phyloP scores from a whole-genome alignment of 2,329 filamentous ascomycete genomes.

The Ilyonectria sp. region DNA sequence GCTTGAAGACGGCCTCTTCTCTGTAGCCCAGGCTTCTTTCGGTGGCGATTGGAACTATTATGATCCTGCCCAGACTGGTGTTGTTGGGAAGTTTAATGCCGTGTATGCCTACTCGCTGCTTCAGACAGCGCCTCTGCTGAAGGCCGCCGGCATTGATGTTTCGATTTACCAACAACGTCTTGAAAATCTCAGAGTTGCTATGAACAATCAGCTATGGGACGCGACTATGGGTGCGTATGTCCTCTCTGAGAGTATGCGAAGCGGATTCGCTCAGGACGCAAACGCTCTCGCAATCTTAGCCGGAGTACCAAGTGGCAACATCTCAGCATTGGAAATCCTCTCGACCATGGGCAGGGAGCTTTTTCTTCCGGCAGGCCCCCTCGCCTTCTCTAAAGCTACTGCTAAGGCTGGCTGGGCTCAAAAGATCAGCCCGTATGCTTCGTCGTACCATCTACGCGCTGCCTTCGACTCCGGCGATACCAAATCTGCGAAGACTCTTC shows the following conservation, averaged over 20 bases:
- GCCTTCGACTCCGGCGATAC: constrained; percentile 39
- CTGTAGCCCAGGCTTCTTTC: constrained; percentile 46
- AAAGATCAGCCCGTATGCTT: constrained; percentile 49
- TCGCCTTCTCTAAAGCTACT: constrained; percentile 14
- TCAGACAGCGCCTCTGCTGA: constrained; percentile 41
- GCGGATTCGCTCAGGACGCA: constrained; percentile 49
- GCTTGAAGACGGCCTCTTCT: constrained; percentile 44
- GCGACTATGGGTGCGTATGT: constrained; percentile 14
- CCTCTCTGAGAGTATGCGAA: constrained; percentile 39
- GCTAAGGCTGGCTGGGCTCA: constrained; percentile 33
- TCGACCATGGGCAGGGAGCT: constrained; percentile 10
- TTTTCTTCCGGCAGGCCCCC: constrained; percentile 1
- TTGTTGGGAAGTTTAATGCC: constrained; percentile 52
- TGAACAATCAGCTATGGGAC: constrained; percentile 46
- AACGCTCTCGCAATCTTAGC: constrained; percentile 53
- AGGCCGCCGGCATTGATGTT: constrained; percentile 36
- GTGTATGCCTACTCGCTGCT: constrained; percentile 52
- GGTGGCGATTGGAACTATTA: constrained; percentile 56
- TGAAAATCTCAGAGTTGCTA: constrained; percentile 42
- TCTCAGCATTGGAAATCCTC: constrained; percentile 1
- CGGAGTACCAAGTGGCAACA: constrained; percentile 33
- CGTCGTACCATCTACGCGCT: constrained; percentile 51
- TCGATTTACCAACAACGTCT: constrained; percentile 45
- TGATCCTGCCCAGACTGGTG: constrained; percentile 49
- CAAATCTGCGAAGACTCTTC: constrained; percentile 27